A percentile compares a stretch with the other conserved stretches of the same genome.
These are phyloP conservation scores for Smallanthus sonchifolius DNA, from an alignment of 129 eudicot genomes.

Conservation along the genomic window DNA sequence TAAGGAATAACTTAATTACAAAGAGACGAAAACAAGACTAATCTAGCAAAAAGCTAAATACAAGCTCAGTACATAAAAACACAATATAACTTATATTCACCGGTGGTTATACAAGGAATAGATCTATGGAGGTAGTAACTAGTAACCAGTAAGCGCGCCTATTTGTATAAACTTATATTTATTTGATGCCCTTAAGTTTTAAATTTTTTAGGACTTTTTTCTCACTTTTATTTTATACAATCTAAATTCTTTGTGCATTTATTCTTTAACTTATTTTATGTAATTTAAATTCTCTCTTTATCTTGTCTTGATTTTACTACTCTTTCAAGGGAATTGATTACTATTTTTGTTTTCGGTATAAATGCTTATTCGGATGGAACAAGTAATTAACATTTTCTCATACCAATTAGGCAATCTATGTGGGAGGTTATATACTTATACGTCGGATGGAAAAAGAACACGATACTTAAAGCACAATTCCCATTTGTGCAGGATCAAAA, in stretches of 20 bases:
- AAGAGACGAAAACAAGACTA: no score
- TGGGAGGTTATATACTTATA: not conserved
- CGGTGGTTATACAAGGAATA: no score
- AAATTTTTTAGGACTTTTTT: no score
- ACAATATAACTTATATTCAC: no score
- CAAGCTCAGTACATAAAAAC: no score
- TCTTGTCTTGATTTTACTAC: not conserved
- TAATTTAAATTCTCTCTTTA: not conserved
- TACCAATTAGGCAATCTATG: not conserved
- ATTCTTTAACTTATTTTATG: not conserved
- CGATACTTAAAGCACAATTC: not conserved
- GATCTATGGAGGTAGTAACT: no score
- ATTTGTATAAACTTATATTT: no score
- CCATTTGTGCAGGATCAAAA: not conserved
- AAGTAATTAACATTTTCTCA: not conserved
- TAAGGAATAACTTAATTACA: no score
- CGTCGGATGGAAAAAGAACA: not conserved
- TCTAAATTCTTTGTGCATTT: not conserved
- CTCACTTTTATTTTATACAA: not conserved
- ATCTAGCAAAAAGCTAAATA: no score
- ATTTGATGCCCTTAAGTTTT: no score
- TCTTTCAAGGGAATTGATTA: not conserved
- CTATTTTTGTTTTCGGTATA: not conserved
- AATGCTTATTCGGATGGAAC: not conserved
- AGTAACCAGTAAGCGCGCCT: no score